phyloP scores from a whole-genome alignment of 441 rosid species.

The Erodium moschatum region DNA sequence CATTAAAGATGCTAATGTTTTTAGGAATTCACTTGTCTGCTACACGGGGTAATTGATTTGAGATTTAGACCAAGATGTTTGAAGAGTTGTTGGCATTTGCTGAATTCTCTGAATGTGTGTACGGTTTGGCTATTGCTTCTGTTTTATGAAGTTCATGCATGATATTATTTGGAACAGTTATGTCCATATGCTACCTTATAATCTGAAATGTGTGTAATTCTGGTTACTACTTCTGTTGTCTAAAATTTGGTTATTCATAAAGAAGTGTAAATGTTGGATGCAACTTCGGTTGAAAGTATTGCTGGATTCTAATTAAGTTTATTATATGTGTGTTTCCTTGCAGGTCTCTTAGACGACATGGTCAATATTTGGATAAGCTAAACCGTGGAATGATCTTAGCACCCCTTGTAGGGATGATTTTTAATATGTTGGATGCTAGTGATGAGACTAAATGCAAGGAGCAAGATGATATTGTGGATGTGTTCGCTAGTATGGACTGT shows the following conservation, averaged over 20 bases:
- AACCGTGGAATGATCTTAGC: conserved; percentile 75
- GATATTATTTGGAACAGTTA: neutral
- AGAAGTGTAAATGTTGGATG: neutral
- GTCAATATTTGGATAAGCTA: conserved; percentile 65
- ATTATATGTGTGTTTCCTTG: conserved; percentile 13
- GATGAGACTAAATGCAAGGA: conserved; percentile 30
- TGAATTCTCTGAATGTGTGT: conserved; percentile 1
- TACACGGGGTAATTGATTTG: neutral
- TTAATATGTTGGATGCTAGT: conserved; percentile 75
- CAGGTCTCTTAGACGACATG: conserved; percentile 75
- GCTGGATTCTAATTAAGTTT: neutral
- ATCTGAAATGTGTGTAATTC: neutral
- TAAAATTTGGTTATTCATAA: neutral
- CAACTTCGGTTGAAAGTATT: neutral
- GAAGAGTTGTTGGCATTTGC: neutral
- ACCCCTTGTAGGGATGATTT: conserved; percentile 80
- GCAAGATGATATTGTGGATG: conserved; percentile 57
- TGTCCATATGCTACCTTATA: neutral
- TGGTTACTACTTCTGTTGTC: neutral
- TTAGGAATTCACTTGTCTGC: neutral
- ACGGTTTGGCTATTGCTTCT: neutral
- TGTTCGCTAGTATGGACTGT: conserved; percentile 85
- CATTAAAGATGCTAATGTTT: conserved; percentile 5
- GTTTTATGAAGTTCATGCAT: neutral
- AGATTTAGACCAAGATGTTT: neutral